These are phyloP conservation scores for Acanthamoeba royreba DNA, from an alignment of 208 protist genomes.

Conservation along the genomic window DNA sequence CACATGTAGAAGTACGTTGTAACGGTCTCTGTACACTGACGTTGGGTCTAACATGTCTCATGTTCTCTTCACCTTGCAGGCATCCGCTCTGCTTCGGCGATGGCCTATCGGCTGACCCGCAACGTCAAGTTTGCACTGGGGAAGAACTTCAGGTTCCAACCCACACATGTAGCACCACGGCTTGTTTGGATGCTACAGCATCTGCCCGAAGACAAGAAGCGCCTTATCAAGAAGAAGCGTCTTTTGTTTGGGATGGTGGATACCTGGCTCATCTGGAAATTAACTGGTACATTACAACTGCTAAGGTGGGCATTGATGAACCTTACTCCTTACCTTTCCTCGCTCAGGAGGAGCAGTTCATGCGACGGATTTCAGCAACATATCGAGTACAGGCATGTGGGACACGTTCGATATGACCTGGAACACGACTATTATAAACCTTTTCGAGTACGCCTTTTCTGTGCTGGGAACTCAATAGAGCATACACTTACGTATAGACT, in stretches of 20 bases:
- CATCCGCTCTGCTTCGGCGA: background rate
- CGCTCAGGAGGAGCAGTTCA: slow-evolving; percentile 46
- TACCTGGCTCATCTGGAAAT: slow-evolving; percentile 60
- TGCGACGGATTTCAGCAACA: slow-evolving; percentile 56
- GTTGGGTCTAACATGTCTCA: background rate
- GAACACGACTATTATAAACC: background rate
- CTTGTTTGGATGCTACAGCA: slow-evolving; percentile 48
- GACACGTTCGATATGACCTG: background rate
- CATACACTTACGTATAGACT: background rate
- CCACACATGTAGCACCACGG: background rate
- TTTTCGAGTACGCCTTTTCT: background rate
- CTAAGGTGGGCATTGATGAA: too few relatives aligned
- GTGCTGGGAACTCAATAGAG: background rate
- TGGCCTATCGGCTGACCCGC: background rate
- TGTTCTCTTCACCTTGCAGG: background rate
- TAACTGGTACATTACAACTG: slow-evolving; percentile 20
- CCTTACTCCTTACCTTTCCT: too few relatives aligned
- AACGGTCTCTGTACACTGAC: background rate
- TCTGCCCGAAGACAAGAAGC: slow-evolving; percentile 14
- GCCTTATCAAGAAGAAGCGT: background rate
- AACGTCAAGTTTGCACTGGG: background rate
- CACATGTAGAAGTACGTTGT: background rate
- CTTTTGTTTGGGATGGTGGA: slow-evolving; percentile 65
- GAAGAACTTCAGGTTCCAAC: background rate
- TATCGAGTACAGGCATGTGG: slow-evolving; percentile 34